A percentile compares a stretch with the other conserved stretches of the same genome.
phyloP scores from a whole-genome alignment of 2,329 filamentous ascomycete species.

The Penicillium sp. region DNA sequence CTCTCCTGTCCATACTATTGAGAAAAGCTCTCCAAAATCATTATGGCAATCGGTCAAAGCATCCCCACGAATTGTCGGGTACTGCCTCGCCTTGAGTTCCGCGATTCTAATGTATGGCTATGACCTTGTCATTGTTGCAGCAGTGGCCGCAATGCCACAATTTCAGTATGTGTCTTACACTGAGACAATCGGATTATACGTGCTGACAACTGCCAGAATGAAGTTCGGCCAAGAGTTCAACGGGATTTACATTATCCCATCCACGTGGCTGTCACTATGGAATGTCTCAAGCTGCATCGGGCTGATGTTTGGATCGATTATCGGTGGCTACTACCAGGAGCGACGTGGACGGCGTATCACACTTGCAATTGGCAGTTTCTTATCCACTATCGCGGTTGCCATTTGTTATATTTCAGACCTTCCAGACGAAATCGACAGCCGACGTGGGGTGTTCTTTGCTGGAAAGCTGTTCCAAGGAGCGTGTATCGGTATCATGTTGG shows the following conservation, averaged over 20 bases:
- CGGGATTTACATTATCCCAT: constrained; percentile 39
- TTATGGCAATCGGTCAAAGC: constrained; percentile 18
- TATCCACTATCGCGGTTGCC: constrained; percentile 37
- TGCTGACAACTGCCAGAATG: constrained; percentile 6
- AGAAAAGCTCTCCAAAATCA: constrained; percentile 1
- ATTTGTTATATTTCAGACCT: constrained; percentile 22
- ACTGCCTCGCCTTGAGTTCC: constrained; percentile 21
- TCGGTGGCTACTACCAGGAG: constrained; percentile 44
- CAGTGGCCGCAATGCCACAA: constrained; percentile 28
- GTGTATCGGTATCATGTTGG: constrained; percentile 49
- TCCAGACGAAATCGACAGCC: constrained; percentile 21
- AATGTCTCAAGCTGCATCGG: constrained; percentile 41
- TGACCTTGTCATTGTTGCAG: constrained; percentile 30
- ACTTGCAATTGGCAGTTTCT: constrained; percentile 36
- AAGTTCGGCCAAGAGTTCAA: constrained; percentile 32
- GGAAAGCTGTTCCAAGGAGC: constrained; percentile 49
- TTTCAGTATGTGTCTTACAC: constrained; percentile 25
- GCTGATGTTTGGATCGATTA: constrained; percentile 36
- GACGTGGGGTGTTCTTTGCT: constrained; percentile 43
- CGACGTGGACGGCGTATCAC: constrained; percentile 37
- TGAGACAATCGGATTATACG: neutral
- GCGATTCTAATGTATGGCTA: constrained; percentile 30
- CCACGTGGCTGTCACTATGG: constrained; percentile 47
- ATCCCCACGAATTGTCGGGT: constrained; percentile 17
- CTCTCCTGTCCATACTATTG: neutral